Conservation (phyloP, 2,329 filamentous ascomycete species). For the Podosphaera leucotricha region DNA sequence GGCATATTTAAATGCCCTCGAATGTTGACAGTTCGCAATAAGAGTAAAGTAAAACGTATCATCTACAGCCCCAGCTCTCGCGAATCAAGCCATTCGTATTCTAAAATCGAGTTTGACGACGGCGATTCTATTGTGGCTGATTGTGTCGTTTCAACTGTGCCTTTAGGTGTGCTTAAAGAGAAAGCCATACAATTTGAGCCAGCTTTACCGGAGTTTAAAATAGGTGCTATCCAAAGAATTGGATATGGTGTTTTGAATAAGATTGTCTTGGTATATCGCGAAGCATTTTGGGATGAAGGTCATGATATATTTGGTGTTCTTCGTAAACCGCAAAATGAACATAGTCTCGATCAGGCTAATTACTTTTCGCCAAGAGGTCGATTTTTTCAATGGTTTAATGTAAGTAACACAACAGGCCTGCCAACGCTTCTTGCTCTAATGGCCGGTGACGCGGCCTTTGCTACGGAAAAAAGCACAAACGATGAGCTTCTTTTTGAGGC, state of each 20-base stretch:
- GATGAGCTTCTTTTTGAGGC: constrained; percentile 60
- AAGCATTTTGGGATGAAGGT: constrained; percentile 73
- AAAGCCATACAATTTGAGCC: constrained; percentile 66
- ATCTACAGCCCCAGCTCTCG: constrained; percentile 29
- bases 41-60: constrained; percentile 49
- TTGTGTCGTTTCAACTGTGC: constrained; percentile 70
- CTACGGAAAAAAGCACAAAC: constrained; percentile 58
- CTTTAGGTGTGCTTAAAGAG: constrained; percentile 79
- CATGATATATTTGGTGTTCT: constrained; percentile 88
- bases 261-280: constrained; percentile 70
- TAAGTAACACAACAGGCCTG: constrained; percentile 67
- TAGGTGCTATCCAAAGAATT: constrained; percentile 53
- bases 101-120: constrained; percentile 51
- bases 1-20: constrained; percentile 59
- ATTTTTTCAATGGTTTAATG: constrained; percentile 97
- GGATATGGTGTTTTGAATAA: constrained; percentile 94
- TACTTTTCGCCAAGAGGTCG: constrained; percentile 63
- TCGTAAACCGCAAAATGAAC: constrained; percentile 42
- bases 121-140: constrained; percentile 64
- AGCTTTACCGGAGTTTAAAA: constrained; percentile 69
- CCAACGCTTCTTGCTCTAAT: constrained; percentile 79
- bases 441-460: constrained; percentile 82
- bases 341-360: constrained; percentile 55
- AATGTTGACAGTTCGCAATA: constrained; percentile 53
- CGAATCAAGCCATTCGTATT: constrained; percentile 19